phyloP scores from a whole-genome alignment of 108 stramenopile genomes.

The Seminavis robusta region DNA sequence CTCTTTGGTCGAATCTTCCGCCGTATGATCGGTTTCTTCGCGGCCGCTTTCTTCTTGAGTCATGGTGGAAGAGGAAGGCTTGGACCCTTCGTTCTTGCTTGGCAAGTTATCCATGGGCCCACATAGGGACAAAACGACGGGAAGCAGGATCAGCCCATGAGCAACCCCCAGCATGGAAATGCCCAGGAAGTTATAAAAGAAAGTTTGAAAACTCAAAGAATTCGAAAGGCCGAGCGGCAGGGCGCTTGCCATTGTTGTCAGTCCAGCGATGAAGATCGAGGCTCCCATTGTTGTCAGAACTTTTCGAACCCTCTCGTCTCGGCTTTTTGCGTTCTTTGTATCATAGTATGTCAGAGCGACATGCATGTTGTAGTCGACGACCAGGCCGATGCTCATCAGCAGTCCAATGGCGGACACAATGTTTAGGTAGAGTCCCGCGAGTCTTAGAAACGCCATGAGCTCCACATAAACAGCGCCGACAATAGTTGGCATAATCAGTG shows the following conservation, averaged over 20 bases:
- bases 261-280: too few relatives aligned
- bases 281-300: background rate
- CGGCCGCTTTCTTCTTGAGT: too few relatives aligned
- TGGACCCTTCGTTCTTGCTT: too few relatives aligned
- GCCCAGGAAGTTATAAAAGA: slow-evolving; percentile 5
- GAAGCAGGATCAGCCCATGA: slow-evolving; percentile 8
- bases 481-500: too few relatives aligned
- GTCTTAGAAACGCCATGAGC: background rate
- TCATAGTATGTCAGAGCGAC: background rate
- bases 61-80: too few relatives aligned
- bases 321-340: too few relatives aligned
- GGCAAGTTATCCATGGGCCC: too few relatives aligned
- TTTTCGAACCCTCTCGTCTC: too few relatives aligned
- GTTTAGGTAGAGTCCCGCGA: background rate
- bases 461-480: background rate
- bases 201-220: background rate
- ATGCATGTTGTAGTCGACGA: slow-evolving; percentile 22
- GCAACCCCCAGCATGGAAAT: background rate
- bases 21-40: too few relatives aligned
- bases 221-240: background rate
- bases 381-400: slow-evolving; percentile 3
- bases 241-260: slow-evolving; percentile 1
- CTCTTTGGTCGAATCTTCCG: too few relatives aligned
- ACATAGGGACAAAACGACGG: background rate
- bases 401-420: background rate